Conservation (phyloP, 305 asterid genomes). For the Withania somnifera region DNA sequence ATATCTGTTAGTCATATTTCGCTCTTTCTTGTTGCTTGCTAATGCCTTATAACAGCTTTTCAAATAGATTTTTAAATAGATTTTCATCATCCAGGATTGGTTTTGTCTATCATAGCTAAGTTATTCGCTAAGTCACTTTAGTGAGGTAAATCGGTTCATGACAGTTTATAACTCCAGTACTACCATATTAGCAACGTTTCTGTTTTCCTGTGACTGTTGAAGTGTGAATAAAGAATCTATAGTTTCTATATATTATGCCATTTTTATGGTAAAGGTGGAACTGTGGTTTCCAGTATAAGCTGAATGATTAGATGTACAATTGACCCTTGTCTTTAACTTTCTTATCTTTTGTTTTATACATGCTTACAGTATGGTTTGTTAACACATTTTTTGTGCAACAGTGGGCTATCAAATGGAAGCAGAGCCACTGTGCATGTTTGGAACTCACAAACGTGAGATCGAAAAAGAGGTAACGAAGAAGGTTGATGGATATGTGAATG, state of each 20-base stretch:
- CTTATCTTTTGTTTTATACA: background rate
- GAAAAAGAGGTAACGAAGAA: slow-evolving; percentile 55
- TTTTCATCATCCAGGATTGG: background rate
- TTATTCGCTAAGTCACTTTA: background rate
- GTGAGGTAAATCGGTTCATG: background rate
- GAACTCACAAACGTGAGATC: slow-evolving; percentile 48
- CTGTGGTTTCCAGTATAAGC: background rate
- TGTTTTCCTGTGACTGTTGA: background rate
- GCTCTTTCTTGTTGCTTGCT: background rate
- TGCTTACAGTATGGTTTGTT: background rate
- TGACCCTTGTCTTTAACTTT: background rate
- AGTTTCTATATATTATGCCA: background rate
- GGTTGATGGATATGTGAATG: slow-evolving; percentile 35
- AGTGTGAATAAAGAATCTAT: background rate
- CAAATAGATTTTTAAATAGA: too few relatives aligned
- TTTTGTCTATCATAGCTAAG: background rate
- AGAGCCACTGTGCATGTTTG: slow-evolving; percentile 46
- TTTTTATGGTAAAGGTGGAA: background rate
- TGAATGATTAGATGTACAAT: background rate
- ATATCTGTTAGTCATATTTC: background rate
- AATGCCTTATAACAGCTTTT: background rate
- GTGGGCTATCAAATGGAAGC: slow-evolving; percentile 77
- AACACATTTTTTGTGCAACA: slow-evolving; percentile 9
- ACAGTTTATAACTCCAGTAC: background rate
- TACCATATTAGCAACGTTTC: background rate